Evolutionary conservation across 805 yeast species (phyloP).

Genomic region (Sungouiella thailandica): DNA sequence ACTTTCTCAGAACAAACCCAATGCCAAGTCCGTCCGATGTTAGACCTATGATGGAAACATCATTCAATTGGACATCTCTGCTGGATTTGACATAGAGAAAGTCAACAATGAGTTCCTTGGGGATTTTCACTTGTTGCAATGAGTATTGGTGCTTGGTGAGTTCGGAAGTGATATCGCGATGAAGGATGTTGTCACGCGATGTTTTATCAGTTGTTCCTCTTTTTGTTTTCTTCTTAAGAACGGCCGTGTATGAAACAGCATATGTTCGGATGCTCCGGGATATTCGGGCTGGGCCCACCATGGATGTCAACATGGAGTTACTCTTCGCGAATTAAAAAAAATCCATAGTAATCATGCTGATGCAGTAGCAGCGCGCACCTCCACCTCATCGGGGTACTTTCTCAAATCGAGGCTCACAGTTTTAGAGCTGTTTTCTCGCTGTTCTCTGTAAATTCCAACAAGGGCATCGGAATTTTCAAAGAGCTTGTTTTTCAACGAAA

Average conservation of each 20-base stretch:
- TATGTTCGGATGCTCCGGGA: no score
- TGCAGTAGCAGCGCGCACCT: not conserved
- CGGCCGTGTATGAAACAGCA: slow-evolving; percentile 1
- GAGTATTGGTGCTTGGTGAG: slow-evolving; percentile 8
- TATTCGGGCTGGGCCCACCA: no score
- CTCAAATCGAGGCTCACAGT: slow-evolving; percentile 71
- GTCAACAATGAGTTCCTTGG: slow-evolving; percentile 17
- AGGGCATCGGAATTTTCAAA: slow-evolving; percentile 86
- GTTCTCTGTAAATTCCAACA: slow-evolving; percentile 90
- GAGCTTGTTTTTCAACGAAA: slow-evolving; percentile 80
- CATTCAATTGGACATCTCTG: slow-evolving; percentile 2
- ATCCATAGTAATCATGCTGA: not conserved
- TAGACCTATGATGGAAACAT: slow-evolving; percentile 22
- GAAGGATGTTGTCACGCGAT: slow-evolving; percentile 20
- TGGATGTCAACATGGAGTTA: not conserved
- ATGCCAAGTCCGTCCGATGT: slow-evolving; percentile 35
- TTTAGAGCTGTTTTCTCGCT: slow-evolving; percentile 62
- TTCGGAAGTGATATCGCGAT: slow-evolving; percentile 22
- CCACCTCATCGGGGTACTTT: slow-evolving; percentile 33
- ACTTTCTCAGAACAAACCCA: slow-evolving; percentile 24
- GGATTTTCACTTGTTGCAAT: slow-evolving; percentile 15
- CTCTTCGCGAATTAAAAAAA: not conserved
- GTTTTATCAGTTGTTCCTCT: slow-evolving; percentile 28
- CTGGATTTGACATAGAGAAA: slow-evolving; percentile 21
- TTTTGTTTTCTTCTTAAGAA: slow-evolving; percentile 20